Evolutionary conservation across 2,329 filamentous ascomycete species (phyloP).

Genomic region (Penicillium thymicola): DNA sequence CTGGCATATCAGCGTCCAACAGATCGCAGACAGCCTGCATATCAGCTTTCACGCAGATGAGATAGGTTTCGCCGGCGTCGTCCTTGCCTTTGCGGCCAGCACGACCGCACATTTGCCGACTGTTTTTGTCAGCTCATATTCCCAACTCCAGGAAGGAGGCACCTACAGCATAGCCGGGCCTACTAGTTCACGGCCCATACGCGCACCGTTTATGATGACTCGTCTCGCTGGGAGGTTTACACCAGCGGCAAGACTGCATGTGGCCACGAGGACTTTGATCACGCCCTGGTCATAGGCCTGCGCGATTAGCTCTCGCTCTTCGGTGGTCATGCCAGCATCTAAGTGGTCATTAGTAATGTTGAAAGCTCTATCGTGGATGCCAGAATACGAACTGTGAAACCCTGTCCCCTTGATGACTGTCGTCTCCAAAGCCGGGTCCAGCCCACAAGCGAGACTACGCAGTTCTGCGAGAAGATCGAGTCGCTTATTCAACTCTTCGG

Average conservation of each 20-base stretch:
- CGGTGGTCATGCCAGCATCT: slow-evolving; percentile 59
- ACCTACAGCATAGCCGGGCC: slow-evolving; percentile 68
- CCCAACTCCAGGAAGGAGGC: background rate
- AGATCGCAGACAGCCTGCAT: slow-evolving; percentile 67
- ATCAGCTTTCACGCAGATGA: slow-evolving; percentile 68
- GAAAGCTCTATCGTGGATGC: background rate
- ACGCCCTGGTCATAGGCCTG: slow-evolving; percentile 66
- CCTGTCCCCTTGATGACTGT: slow-evolving; percentile 66
- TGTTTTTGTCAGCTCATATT: slow-evolving; percentile 28
- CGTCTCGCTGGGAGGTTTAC: slow-evolving; percentile 71
- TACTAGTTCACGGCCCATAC: slow-evolving; percentile 74
- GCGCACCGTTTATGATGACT: slow-evolving; percentile 71
- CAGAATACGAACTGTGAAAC: slow-evolving; percentile 63
- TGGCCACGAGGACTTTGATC: slow-evolving; percentile 70
- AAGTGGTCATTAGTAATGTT: slow-evolving; percentile 28
- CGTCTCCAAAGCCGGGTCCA: slow-evolving; percentile 63
- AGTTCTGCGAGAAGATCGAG: slow-evolving; percentile 64
- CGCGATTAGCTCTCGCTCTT: slow-evolving; percentile 70
- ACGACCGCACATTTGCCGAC: slow-evolving; percentile 73
- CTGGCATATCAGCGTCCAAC: slow-evolving; percentile 69
- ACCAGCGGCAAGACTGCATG: slow-evolving; percentile 77
- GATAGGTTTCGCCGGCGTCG: slow-evolving; percentile 71
- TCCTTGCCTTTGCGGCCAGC: slow-evolving; percentile 77
- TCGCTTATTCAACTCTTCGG: slow-evolving; percentile 55
- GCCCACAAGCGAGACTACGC: slow-evolving; percentile 61